Conservation (phyloP, 2,329 filamentous ascomycete species). For the Grosmannia huntii region DNA sequence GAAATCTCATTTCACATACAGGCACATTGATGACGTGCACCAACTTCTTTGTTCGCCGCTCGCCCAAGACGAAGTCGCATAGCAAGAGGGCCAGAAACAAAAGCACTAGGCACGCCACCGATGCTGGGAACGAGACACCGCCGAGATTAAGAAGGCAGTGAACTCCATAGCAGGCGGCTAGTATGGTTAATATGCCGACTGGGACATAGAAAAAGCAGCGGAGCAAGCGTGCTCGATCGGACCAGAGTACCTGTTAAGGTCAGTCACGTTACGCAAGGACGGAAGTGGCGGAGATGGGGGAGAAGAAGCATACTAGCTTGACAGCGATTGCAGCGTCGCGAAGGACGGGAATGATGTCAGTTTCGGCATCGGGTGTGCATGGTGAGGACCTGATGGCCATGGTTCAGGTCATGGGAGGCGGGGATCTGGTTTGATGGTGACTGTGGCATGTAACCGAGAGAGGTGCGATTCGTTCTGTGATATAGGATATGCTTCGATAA, state of each 20-base stretch:
- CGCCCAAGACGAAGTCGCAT: slow-evolving; percentile 33
- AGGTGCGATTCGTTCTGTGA: background rate
- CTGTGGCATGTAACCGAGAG: background rate
- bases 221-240: slow-evolving; percentile 10
- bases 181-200: slow-evolving; percentile 25
- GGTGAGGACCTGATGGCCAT: background rate
- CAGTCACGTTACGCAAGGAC: background rate
- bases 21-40: slow-evolving; percentile 40
- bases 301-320: background rate
- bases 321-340: background rate
- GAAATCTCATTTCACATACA: slow-evolving; percentile 19
- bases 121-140: slow-evolving; percentile 43
- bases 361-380: background rate
- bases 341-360: background rate
- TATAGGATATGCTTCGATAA: too few species aligned
- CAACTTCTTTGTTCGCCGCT: slow-evolving; percentile 31
- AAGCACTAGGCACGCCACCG: slow-evolving; percentile 43
- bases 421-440: background rate
- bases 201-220: slow-evolving; percentile 40
- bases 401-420: background rate
- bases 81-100: slow-evolving; percentile 37
- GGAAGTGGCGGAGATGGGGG: background rate
- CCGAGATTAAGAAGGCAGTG: slow-evolving; percentile 30
- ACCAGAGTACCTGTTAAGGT: background rate
- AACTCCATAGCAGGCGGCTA: slow-evolving; percentile 30